A percentile compares a stretch with the other conserved stretches of the same genome.
Conservation (phyloP, 441 rosid genomes). For the Corymbia calophylla region DNA sequence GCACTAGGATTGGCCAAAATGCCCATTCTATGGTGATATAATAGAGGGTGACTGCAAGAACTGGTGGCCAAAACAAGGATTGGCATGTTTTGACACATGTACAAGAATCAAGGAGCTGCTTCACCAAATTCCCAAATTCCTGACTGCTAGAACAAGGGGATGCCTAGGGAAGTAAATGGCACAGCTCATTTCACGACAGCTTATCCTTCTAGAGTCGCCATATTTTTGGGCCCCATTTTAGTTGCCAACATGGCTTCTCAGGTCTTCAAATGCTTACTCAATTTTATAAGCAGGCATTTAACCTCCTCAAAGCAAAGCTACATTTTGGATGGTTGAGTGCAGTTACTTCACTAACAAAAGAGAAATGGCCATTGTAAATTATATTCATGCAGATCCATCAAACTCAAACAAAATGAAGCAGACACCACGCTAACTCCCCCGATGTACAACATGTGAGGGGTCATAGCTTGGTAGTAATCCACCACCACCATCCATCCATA, state of each 20-base stretch:
- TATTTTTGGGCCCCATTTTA: not conserved
- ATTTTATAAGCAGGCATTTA: not conserved
- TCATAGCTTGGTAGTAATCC: not conserved
- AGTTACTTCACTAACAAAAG: not conserved
- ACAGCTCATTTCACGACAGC: not conserved
- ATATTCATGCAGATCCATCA: not conserved
- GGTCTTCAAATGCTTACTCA: not conserved
- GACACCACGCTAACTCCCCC: not conserved
- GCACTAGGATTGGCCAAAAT: not conserved
- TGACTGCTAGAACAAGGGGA: not conserved
- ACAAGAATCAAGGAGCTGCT: not conserved
- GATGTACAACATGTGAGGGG: not conserved
- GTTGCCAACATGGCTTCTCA: not conserved
- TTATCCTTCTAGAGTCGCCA: not conserved
- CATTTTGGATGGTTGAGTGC: not conserved
- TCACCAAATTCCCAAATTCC: not conserved
- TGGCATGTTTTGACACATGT: not conserved
- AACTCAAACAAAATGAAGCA: not conserved
- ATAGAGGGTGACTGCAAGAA: not conserved
- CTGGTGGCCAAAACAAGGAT: not conserved
- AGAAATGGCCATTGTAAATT: not conserved
- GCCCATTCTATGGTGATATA: not conserved
- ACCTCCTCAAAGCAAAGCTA: not conserved
- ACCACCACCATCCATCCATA: not conserved
- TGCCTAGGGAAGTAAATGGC: not conserved